A percentile compares a stretch with the other conserved stretches of the same genome.
These are phyloP conservation scores for Russula brevipes DNA, from an alignment of 768 basidiomycete species.

Conservation along the genomic window DNA sequence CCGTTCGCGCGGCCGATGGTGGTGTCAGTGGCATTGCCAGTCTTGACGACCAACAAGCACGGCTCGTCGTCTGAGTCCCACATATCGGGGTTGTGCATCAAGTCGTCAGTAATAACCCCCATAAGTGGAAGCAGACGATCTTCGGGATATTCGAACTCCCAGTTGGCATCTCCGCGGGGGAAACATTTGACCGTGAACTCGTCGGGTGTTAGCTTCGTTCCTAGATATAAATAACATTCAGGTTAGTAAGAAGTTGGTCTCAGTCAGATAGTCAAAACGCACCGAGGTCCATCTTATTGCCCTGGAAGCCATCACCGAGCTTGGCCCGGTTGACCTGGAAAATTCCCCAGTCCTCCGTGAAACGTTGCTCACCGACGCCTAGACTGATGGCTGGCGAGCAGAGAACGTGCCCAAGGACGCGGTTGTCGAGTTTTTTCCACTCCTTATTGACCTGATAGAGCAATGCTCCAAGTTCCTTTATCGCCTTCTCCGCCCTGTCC, in stretches of 20 bases:
- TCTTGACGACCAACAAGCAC: slow-evolving; percentile 36
- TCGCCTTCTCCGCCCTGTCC: slow-evolving; percentile 23
- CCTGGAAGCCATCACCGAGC: slow-evolving; percentile 31
- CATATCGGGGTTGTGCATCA: slow-evolving; percentile 33
- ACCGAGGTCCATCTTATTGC: slow-evolving; percentile 36
- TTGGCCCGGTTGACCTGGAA: slow-evolving; percentile 28
- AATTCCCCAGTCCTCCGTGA: slow-evolving; percentile 32
- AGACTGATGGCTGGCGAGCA: slow-evolving; percentile 28
- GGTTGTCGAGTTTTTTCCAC: slow-evolving; percentile 25
- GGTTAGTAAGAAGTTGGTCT: slow-evolving; percentile 27
- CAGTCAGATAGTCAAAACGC: slow-evolving; percentile 30
- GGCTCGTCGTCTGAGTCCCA: slow-evolving; percentile 30
- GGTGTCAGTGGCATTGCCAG: slow-evolving; percentile 33
- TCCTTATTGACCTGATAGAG: slow-evolving; percentile 26
- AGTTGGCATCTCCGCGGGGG: slow-evolving; percentile 25
- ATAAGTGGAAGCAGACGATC: slow-evolving; percentile 33
- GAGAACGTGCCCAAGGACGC: slow-evolving; percentile 29
- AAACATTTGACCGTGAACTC: slow-evolving; percentile 28
- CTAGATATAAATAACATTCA: slow-evolving; percentile 25
- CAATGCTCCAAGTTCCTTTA: slow-evolving; percentile 29
- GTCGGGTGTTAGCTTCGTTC: slow-evolving; percentile 23
- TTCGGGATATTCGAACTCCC: slow-evolving; percentile 32
- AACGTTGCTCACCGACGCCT: slow-evolving; percentile 26
- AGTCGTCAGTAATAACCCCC: slow-evolving; percentile 32
- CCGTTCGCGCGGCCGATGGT: slow-evolving; percentile 37